Conservation (phyloP, 257 asterid genomes). For the Echium plantagineum region DNA sequence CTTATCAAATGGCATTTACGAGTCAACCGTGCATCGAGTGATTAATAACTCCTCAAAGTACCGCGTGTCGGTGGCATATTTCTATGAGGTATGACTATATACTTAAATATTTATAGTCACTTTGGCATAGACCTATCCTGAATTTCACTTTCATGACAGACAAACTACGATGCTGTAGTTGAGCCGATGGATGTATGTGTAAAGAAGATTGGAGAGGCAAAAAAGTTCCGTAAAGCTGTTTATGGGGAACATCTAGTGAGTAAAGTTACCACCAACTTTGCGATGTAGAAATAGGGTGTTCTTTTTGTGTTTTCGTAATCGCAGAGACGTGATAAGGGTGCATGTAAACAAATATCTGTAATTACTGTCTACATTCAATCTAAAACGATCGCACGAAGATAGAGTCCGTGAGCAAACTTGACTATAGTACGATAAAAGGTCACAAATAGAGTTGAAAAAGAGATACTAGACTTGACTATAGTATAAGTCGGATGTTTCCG, state of each 20-base stretch:
- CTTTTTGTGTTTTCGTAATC: not conserved
- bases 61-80: constrained; percentile 80
- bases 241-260: constrained; percentile 81
- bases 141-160: constrained; percentile 24
- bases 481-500: too few relatives aligned
- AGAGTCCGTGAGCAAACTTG: too few relatives aligned
- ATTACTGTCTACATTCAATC: too few relatives aligned
- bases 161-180: constrained; percentile 63
- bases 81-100: constrained; percentile 50
- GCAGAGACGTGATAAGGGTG: not conserved
- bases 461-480: too few relatives aligned
- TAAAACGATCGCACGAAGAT: too few relatives aligned
- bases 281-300: constrained; percentile 8
- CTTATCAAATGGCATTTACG: constrained; percentile 63
- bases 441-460: too few relatives aligned
- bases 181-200: constrained; percentile 60
- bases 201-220: constrained; percentile 48
- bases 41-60: constrained; percentile 45
- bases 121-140: not conserved
- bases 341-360: too few relatives aligned
- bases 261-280: constrained; percentile 66
- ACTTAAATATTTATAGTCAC: not conserved
- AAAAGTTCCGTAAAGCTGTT: constrained; percentile 57
- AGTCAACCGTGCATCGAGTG: constrained; percentile 84
- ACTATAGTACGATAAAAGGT: too few relatives aligned